phyloP scores from a whole-genome alignment of 306 rosid species.

The Inga leiocalycina region DNA sequence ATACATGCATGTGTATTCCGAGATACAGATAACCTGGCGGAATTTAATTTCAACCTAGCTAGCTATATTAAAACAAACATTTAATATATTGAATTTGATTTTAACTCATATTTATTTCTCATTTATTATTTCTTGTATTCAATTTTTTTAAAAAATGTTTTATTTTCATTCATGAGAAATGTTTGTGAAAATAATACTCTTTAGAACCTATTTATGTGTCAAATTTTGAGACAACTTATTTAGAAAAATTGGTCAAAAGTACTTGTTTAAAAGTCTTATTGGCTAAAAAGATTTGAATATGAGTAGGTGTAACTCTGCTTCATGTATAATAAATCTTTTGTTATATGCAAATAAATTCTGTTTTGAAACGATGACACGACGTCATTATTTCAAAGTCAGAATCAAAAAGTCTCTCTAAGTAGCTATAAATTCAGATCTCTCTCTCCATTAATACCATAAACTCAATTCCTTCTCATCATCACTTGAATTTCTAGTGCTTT shows the following conservation, averaged over 20 bases:
- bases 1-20: not conserved
- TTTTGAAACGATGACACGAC: not conserved
- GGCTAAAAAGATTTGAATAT: too few species aligned
- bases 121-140: not conserved
- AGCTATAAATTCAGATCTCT: not conserved
- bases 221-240: too few species aligned
- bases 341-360: too few species aligned
- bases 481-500: not conserved
- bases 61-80: not conserved
- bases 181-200: too few species aligned
- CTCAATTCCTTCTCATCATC: not conserved
- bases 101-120: not conserved
- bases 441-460: not conserved
- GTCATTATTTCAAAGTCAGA: not conserved
- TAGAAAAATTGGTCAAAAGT: too few species aligned
- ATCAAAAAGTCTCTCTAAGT: not conserved
- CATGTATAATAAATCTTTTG: too few species aligned
- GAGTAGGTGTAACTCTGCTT: too few species aligned
- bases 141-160: too few species aligned
- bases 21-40: not conserved
- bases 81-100: not conserved
- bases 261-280: too few species aligned
- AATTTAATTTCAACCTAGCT: not conserved
- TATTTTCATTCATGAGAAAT: too few species aligned
- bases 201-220: too few species aligned